Conservation (phyloP, 169 alveolate genomes). For the Hepatocystis sp. region DNA sequence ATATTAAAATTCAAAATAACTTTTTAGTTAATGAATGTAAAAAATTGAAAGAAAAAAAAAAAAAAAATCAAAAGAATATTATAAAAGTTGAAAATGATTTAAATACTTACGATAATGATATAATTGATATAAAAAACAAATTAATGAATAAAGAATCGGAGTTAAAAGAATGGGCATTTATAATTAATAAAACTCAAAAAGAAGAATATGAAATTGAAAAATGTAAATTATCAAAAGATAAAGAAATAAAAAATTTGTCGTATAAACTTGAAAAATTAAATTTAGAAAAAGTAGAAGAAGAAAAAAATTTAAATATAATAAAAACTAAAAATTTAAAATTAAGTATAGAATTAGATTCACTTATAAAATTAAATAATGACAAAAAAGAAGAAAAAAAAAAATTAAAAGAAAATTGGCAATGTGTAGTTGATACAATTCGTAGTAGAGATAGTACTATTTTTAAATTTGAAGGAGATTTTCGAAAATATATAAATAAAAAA, state of each 20-base stretch:
- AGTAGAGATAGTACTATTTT: slow-evolving; percentile 48
- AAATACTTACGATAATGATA: slow-evolving; percentile 12
- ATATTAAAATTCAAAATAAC: slow-evolving; percentile 16
- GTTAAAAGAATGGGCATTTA: slow-evolving; percentile 22
- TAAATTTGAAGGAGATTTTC: slow-evolving; percentile 34
- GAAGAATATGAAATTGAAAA: slow-evolving; percentile 71
- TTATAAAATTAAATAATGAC: slow-evolving; percentile 5
- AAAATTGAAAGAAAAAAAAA: slow-evolving; percentile 31
- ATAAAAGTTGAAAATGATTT: slow-evolving; percentile 27
- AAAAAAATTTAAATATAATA: slow-evolving; percentile 14
- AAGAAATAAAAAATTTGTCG: slow-evolving; percentile 42
- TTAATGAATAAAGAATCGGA: slow-evolving; percentile 43
- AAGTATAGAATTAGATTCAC: slow-evolving; percentile 21
- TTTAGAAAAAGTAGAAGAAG: slow-evolving; percentile 28
- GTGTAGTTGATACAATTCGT: slow-evolving; percentile 32
- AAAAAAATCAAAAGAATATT: slow-evolving; percentile 31
- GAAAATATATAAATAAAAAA: slow-evolving; percentile 18
- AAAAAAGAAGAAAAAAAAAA: slow-evolving; percentile 45
- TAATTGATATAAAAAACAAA: slow-evolving; percentile 37
- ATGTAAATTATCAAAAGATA: slow-evolving; percentile 16
- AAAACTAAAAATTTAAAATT: slow-evolving; percentile 41
- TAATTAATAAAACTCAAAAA: slow-evolving; percentile 24
- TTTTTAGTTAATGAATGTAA: slow-evolving; percentile 31
- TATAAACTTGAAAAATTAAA: slow-evolving; percentile 21
- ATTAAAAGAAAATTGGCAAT: slow-evolving; percentile 20